Evolutionary conservation across 331 rosid species (phyloP).

Genomic region (Telfairia occidentalis): DNA sequence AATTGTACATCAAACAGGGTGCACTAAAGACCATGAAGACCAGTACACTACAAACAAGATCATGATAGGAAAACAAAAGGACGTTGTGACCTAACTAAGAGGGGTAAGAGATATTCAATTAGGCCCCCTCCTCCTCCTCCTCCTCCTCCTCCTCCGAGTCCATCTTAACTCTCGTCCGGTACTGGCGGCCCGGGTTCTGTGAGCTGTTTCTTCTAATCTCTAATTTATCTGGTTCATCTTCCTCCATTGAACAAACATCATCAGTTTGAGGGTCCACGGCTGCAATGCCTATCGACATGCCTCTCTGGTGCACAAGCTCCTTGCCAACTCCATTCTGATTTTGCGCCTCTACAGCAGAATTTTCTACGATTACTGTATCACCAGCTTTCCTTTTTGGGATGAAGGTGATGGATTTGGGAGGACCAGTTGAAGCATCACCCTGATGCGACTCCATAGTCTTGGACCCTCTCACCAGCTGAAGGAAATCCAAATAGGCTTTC

Average conservation of each 20-base stretch:
- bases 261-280: slow-evolving; percentile 33
- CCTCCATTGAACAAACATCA: slow-evolving; percentile 82
- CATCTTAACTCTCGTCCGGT: slow-evolving; percentile 39
- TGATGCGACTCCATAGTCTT: slow-evolving; percentile 17
- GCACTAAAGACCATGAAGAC: background rate
- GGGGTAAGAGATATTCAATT: slow-evolving; percentile 2
- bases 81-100: background rate
- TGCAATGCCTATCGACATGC: slow-evolving; percentile 33
- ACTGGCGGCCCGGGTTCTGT: slow-evolving; percentile 47
- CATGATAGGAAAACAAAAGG: background rate
- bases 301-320: slow-evolving; percentile 26
- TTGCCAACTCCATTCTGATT: slow-evolving; percentile 28
- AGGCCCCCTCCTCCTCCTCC: slow-evolving; percentile 24
- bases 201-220: slow-evolving; percentile 26
- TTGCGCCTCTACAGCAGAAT: slow-evolving; percentile 23
- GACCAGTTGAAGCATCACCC: slow-evolving; percentile 33
- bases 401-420: slow-evolving; percentile 49
- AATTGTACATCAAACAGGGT: background rate
- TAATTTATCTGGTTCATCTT: slow-evolving; percentile 45
- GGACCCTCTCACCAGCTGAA: slow-evolving; percentile 36
- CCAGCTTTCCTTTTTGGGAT: slow-evolving; percentile 66
- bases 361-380: slow-evolving; percentile 47
- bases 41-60: background rate
- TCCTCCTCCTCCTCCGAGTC: slow-evolving; percentile 32
- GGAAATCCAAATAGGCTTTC: slow-evolving; percentile 65